Evolutionary conservation across 2,329 filamentous ascomycete species (phyloP).

Genomic region (Elsinoe batatas): DNA sequence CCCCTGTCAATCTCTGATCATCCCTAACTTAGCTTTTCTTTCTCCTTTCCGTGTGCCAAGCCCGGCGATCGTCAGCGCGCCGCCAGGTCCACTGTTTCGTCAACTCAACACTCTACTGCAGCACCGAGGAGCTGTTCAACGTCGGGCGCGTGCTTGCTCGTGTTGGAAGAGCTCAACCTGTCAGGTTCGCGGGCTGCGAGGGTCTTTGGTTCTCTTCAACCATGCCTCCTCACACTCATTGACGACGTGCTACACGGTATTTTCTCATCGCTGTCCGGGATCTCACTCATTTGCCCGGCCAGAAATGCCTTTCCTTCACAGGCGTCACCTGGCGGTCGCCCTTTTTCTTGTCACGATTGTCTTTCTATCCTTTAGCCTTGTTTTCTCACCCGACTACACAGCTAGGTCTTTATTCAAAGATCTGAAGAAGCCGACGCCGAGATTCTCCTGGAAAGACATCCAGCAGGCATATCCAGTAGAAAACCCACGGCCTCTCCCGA

Average conservation of each 20-base stretch:
- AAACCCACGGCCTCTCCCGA: conserved; percentile 63
- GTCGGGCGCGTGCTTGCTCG: conserved; percentile 9
- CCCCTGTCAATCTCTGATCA: background rate
- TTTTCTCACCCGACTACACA: background rate
- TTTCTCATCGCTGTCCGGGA: background rate
- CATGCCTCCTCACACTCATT: background rate
- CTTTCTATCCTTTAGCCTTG: conserved; percentile 8
- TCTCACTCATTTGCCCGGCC: conserved; percentile 3
- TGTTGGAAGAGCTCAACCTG: background rate
- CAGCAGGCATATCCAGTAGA: conserved; percentile 56
- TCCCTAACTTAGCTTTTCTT: background rate
- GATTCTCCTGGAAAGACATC: conserved; percentile 25
- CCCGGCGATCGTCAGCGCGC: too few species aligned
- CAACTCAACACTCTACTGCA: background rate
- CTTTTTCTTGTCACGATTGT: conserved; percentile 13
- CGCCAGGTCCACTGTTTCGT: too few species aligned
- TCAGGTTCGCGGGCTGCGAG: background rate
- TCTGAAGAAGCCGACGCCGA: background rate
- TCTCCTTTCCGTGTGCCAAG: too few species aligned
- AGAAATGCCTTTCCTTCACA: background rate
- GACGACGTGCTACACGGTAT: background rate
- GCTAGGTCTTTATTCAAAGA: conserved; percentile 3
- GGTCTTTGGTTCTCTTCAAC: background rate
- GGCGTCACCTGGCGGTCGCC: background rate
- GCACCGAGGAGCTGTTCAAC: background rate